Evolutionary conservation across 345 rosid species (phyloP), one percentile per base, ranked within the genome.

Genomic region (Eucalyptus tenuipes): DNA sequence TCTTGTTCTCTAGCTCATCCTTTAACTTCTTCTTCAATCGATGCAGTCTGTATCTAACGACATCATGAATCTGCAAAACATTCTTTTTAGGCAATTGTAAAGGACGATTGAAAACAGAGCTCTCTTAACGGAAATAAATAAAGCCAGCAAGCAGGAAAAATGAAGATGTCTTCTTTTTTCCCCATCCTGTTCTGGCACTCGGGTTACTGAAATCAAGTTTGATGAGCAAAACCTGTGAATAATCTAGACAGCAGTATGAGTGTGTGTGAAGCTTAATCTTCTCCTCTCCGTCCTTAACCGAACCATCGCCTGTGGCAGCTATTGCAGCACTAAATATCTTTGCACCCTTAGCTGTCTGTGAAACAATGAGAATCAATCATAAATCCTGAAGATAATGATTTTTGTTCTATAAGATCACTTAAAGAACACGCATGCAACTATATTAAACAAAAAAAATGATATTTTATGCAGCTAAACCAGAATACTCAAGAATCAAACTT

Each of bases 211-310:
- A 49, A 31, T 79, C 53, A 18, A 87, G 45, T 25, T 81, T 44
- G 24, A 47, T n/a, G 49, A 87, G 61, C 87, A 88, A 55, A 82
- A 96, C 99, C 95, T 96, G 98, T 71, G 94, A 91, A 94, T 98
- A 98, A 91, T 98, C 97, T 49, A 97, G 93, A 92, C 99, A 96
- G 90, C 98, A 97, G 89, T 98, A 98, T 13, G 98, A 95, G 88
- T 96, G 98, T 12, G 98, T 95, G 88, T 97, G 98, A 88, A 94
- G 87, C 94, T 98, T 98, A 90, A 94, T 90, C 93, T 96, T 97
- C 88, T 96, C 99, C 24, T 95, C 99, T 81, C 96, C 97, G 90
- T 96, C 95, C 88, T 92, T 96, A 52, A 64, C 88, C 86, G 49
- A 55, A 87, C 93, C 94, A 88, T 95, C 96, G 84, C 91, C 92